Evolutionary conservation across 2,329 filamentous ascomycete genomes (phyloP), one percentile per base, ranked within the genome.

Genomic region (Aspergillus oerlinghausenensis): DNA sequence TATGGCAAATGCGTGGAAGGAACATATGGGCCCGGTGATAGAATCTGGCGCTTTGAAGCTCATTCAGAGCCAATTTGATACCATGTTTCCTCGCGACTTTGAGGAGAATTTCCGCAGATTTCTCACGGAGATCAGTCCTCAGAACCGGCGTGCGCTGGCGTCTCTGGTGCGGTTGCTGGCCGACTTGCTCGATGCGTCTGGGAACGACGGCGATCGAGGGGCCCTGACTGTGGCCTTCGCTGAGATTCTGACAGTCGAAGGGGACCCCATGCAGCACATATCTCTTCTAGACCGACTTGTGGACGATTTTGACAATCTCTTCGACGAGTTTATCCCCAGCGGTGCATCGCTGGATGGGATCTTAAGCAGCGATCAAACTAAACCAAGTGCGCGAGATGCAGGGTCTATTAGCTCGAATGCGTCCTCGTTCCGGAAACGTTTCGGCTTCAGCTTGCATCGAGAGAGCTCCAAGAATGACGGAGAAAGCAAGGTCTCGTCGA

Each of bases 121-220:
- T 17, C 70, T 85, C 40, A 74, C 74, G 28, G 79, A 81, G 10
- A 77, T 85, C 63, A 75, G 79, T 5, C 82, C 82, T 21, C 83
- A 85, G 57, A 86, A 85, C 57, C 82, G 84, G 61, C 84, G 92
- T 59, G 92, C 92, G 0, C 90, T 97, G 62, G 88, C 88, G 40
- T 85, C 88, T 0, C 83, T 96, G 51, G 87, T 97, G 68, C 93
- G 91, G 67, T 81, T 97, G 32, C 80, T 97, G 25, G 89, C 90
- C 0, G 91, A 96, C 68, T 79, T 97, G 29, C 82, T 97, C 6
- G 92, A 96, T 62, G 92, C 90, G 2, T 96, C 92, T 63, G 88
- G 88, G 51, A 96, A 96, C 66, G 93, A 97, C 68, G 89, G 91
- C 32, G 93, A 97, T 70, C 84, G 92, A 50, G 93, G 93, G 50